These are phyloP conservation scores for Nicotiana tomentosiformis DNA, from an alignment of 257 asterid species.

Conservation along the genomic window DNA sequence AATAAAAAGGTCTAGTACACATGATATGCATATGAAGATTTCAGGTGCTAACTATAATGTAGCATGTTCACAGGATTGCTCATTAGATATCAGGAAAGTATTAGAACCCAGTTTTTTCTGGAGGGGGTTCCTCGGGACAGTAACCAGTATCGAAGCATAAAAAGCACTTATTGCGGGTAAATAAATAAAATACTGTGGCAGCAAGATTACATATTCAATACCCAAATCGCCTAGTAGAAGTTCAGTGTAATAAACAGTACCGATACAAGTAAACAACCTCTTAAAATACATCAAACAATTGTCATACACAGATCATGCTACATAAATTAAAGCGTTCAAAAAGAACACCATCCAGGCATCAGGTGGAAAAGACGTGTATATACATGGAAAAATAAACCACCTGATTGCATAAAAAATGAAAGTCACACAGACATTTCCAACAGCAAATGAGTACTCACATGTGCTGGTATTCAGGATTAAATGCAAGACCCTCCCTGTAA, in stretches of 20 bases:
- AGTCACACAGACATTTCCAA: slow-evolving; percentile 1
- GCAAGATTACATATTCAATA: neutral
- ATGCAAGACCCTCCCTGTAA: slow-evolving; percentile 79
- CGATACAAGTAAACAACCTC: neutral
- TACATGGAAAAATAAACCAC: slow-evolving; percentile 12
- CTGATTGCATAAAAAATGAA: neutral
- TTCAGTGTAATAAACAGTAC: neutral
- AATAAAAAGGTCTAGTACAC: neutral
- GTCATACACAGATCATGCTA: slow-evolving; percentile 13
- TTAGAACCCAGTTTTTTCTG: neutral
- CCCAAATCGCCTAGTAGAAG: neutral
- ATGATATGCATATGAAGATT: neutral
- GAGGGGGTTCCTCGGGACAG: neutral
- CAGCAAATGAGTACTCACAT: slow-evolving; percentile 32
- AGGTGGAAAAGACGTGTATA: slow-evolving; percentile 6
- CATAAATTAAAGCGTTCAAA: neutral
- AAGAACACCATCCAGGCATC: slow-evolving; percentile 9
- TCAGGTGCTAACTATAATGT: neutral
- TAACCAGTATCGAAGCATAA: neutral
- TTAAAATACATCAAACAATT: slow-evolving; percentile 15
- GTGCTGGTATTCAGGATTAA: slow-evolving; percentile 79
- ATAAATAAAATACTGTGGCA: neutral
- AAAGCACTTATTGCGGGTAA: neutral
- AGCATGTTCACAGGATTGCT: neutral
- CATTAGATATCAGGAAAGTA: neutral